A percentile compares a stretch with the other conserved stretches of the same genome.
Evolutionary conservation across 2,329 filamentous ascomycete species (phyloP).

Genomic region (Colletotrichum musae): DNA sequence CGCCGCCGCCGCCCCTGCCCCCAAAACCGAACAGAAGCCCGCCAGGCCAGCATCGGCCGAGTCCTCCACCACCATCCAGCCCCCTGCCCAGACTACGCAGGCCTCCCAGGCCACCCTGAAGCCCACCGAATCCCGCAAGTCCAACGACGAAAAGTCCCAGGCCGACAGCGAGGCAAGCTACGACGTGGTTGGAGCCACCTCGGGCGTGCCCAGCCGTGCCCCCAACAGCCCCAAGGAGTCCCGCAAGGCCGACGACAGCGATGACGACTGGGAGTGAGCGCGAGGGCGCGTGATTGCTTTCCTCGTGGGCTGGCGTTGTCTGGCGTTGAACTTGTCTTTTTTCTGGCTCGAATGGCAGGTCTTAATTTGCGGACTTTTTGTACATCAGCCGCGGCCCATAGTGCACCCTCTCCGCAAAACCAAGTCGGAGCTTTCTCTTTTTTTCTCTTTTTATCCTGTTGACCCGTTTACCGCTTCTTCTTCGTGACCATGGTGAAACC

Average conservation of each 20-base stretch:
- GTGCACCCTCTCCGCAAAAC: slow-evolving; percentile 28
- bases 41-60: slow-evolving; percentile 63
- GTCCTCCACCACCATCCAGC: slow-evolving; percentile 74
- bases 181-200: slow-evolving; percentile 87
- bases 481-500: slow-evolving; percentile 83
- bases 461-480: slow-evolving; percentile 71
- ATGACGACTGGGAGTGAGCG: slow-evolving; percentile 82
- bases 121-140: slow-evolving; percentile 76
- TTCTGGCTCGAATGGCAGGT: slow-evolving; percentile 34
- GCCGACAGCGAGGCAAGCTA: slow-evolving; percentile 97
- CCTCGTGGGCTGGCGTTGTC: slow-evolving; percentile 39
- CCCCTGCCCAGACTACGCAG: slow-evolving; percentile 52
- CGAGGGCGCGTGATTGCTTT: slow-evolving; percentile 20
- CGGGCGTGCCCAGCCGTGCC: slow-evolving; percentile 83
- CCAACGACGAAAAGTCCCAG: slow-evolving; percentile 90
- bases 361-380: slow-evolving; percentile 80
- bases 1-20: slow-evolving; percentile 46
- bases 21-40: slow-evolving; percentile 49
- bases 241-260: slow-evolving; percentile 71
- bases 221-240: slow-evolving; percentile 75
- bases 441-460: not conserved
- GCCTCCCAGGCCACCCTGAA: slow-evolving; percentile 62
- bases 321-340: slow-evolving; percentile 40
- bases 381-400: slow-evolving; percentile 75
- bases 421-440: slow-evolving; percentile 18